phyloP scores from a whole-genome alignment of 2,329 filamentous ascomycete species.

The Aspergillus sclerotialis region DNA sequence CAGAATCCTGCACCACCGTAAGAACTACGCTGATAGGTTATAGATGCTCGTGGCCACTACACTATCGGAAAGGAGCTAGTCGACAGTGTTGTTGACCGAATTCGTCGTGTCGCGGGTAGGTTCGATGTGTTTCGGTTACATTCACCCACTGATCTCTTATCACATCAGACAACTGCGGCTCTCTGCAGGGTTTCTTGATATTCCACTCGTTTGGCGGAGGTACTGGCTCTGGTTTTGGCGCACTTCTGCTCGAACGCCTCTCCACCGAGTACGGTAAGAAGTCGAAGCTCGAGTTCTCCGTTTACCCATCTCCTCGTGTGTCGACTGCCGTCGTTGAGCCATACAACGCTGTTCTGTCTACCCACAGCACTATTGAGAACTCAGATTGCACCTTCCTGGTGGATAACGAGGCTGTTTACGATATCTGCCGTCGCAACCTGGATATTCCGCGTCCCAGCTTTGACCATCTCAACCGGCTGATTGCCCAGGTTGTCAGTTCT shows the following conservation, averaged over 20 bases:
- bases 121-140: too few relatives aligned
- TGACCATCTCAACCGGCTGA: conserved; percentile 59
- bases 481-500: conserved; percentile 61
- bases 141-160: conserved; percentile 6
- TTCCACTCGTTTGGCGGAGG: conserved; percentile 65
- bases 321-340: conserved; percentile 63
- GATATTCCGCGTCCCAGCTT: conserved; percentile 59
- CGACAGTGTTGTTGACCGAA: conserved; percentile 57
- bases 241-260: conserved; percentile 57
- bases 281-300: conserved; percentile 60
- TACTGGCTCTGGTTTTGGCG: conserved; percentile 61
- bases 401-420: conserved; percentile 63
- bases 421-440: conserved; percentile 59
- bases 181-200: conserved; percentile 60
- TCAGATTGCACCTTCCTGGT: conserved; percentile 63
- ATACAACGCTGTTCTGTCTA: conserved; percentile 54
- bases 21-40: conserved; percentile 9
- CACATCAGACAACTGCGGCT: conserved; percentile 58
- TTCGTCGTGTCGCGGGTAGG: conserved; percentile 57
- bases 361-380: conserved; percentile 60
- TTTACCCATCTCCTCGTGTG: conserved; percentile 59
- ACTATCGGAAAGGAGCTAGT: conserved; percentile 62
- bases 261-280: conserved; percentile 62
- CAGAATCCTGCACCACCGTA: neutral
- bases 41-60: conserved; percentile 62